phyloP scores from a whole-genome alignment of 768 basidiomycete genomes.

The Terana coerulea region DNA sequence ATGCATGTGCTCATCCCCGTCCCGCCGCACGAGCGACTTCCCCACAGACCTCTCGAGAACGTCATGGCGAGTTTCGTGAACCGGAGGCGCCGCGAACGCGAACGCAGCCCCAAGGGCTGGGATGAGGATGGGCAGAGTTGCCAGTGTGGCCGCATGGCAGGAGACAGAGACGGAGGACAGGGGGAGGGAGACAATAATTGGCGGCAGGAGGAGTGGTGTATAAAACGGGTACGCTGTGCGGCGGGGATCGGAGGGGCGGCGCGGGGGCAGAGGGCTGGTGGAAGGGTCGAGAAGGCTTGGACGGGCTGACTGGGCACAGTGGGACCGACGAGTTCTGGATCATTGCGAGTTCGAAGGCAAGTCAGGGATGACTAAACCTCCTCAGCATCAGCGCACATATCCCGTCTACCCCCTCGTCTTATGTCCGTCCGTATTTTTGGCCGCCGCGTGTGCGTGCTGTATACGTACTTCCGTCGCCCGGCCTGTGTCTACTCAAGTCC shows the following conservation, averaged over 20 bases:
- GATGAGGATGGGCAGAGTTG: slow-evolving; percentile 23
- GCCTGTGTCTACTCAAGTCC: neutral
- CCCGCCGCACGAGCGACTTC: slow-evolving; percentile 16
- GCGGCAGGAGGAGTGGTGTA: slow-evolving; percentile 3
- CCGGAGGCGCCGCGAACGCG: slow-evolving; percentile 17
- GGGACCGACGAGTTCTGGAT: neutral
- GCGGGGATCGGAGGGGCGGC: slow-evolving; percentile 16
- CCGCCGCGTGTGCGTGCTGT: too few relatives aligned
- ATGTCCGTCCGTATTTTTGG: too few relatives aligned
- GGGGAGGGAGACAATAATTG: slow-evolving; percentile 10
- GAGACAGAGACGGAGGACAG: slow-evolving; percentile 14
- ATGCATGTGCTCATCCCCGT: slow-evolving; percentile 32
- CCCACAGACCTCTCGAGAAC: slow-evolving; percentile 3
- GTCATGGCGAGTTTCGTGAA: slow-evolving; percentile 21
- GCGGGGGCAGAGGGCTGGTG: neutral
- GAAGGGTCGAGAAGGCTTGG: slow-evolving; percentile 7
- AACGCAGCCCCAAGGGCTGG: slow-evolving; percentile 20
- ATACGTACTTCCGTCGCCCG: too few relatives aligned
- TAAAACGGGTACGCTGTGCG: slow-evolving; percentile 5
- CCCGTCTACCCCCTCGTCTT: slow-evolving; percentile 2
- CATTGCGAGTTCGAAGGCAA: neutral
- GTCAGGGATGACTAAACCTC: neutral
- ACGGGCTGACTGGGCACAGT: neutral
- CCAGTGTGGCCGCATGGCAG: slow-evolving; percentile 26
- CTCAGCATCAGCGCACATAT: neutral